phyloP scores from a whole-genome alignment of 2,329 filamentous ascomycete genomes.

The Zymoseptoria tritici region DNA sequence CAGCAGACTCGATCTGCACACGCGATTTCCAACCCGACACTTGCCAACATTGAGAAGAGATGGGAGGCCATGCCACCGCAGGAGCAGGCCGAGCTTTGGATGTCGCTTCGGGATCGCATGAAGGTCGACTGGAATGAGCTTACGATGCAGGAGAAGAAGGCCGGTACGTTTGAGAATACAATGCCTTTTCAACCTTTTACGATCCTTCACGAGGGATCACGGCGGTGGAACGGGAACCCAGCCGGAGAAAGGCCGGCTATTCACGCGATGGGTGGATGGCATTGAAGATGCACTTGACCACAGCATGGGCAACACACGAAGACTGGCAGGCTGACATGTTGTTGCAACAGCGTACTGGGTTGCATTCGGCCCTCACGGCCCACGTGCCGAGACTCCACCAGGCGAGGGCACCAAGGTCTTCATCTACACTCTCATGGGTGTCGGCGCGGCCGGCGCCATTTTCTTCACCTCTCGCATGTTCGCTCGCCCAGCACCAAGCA shows the following conservation, averaged over 20 bases:
- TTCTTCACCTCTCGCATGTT: slow-evolving; percentile 67
- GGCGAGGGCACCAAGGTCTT: slow-evolving; percentile 77
- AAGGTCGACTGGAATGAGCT: slow-evolving; percentile 95
- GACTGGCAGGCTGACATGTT: slow-evolving; percentile 14
- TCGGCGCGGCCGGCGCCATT: slow-evolving; percentile 59
- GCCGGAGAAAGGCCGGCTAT: background rate
- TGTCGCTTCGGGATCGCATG: slow-evolving; percentile 96
- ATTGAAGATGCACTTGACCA: background rate
- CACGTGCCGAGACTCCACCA: slow-evolving; percentile 72
- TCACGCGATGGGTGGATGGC: background rate
- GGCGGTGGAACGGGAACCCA: background rate
- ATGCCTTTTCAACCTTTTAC: background rate
- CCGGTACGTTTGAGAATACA: slow-evolving; percentile 48
- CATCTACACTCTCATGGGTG: slow-evolving; percentile 61
- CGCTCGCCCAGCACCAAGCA: slow-evolving; percentile 65
- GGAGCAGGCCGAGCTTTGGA: slow-evolving; percentile 99
- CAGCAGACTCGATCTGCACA: slow-evolving; percentile 57
- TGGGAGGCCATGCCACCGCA: slow-evolving; percentile 97
- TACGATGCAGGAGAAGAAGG: slow-evolving; percentile 97
- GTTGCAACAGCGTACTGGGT: slow-evolving; percentile 81
- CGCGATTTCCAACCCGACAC: slow-evolving; percentile 94
- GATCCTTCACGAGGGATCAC: background rate
- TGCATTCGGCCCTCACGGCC: slow-evolving; percentile 92
- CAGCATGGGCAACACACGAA: background rate
- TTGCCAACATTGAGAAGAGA: slow-evolving; percentile 98